Conservation (phyloP, 805 yeast species). For the Myxozyma mucilagina region DNA sequence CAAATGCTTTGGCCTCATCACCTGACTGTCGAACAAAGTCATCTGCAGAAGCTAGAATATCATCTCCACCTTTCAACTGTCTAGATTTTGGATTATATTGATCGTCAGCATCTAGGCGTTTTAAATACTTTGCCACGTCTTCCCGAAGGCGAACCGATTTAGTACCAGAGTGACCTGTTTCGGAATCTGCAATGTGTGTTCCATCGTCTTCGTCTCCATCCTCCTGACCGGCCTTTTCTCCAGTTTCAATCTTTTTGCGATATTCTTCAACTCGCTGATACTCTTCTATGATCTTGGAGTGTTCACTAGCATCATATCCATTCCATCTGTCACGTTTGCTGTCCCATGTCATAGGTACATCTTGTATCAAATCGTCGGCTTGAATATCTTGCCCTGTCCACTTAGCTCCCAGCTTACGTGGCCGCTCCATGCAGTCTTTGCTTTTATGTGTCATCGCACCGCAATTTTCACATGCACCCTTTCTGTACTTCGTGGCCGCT, state of each 20-base stretch:
- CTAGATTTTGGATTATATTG: constrained; percentile 47
- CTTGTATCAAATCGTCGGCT: constrained; percentile 36
- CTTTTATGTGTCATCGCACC: constrained; percentile 54
- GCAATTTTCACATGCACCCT: constrained; percentile 57
- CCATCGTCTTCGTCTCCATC: constrained; percentile 32
- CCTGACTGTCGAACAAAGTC: constrained; percentile 42
- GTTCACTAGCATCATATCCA: constrained; percentile 68
- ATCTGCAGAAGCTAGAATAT: constrained; percentile 52
- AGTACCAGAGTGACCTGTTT: constrained; percentile 42
- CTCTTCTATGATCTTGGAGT: constrained; percentile 50
- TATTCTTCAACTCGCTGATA: constrained; percentile 47
- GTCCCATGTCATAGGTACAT: constrained; percentile 53
- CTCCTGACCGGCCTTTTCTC: constrained; percentile 19
- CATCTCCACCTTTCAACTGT: constrained; percentile 37
- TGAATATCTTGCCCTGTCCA: constrained; percentile 39
- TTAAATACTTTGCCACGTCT: constrained; percentile 71
- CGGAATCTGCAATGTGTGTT: neutral
- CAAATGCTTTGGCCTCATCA: constrained; percentile 55
- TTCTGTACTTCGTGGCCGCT: constrained; percentile 40
- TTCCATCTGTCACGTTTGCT: constrained; percentile 79
- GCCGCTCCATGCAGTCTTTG: constrained; percentile 61
- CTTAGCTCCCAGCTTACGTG: constrained; percentile 46
- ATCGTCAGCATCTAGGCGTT: constrained; percentile 52
- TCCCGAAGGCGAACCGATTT: constrained; percentile 62
- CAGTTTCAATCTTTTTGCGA: constrained; percentile 29